Percentiles rank a stretch among this genome's conserved stretches.
These are phyloP conservation scores for Pneumocystis canis DNA, from an alignment of 1,139 yeast genomes.

Conservation along the genomic window DNA sequence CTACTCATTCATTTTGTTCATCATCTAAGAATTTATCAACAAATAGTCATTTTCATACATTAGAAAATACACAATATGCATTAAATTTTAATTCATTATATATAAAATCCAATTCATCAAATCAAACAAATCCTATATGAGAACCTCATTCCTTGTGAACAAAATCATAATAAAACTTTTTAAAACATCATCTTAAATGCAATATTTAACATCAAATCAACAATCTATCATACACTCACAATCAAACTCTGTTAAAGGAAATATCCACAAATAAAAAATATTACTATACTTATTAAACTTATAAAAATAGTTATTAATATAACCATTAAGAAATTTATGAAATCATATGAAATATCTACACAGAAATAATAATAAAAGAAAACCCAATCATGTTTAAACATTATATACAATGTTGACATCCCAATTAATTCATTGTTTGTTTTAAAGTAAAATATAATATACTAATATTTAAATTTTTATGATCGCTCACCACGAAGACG, in stretches of 20 bases:
- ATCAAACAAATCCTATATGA: neutral
- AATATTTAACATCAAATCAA: neutral
- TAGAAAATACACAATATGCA: neutral
- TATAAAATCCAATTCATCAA: neutral
- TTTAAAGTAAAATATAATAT: too few relatives aligned
- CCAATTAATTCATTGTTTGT: too few relatives aligned
- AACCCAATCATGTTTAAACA: slow-evolving; percentile 1
- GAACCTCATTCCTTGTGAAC: neutral
- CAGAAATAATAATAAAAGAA: neutral
- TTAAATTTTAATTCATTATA: too few relatives aligned
- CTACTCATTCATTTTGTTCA: neutral
- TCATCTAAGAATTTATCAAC: neutral
- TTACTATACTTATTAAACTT: too few relatives aligned
- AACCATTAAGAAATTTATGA: too few relatives aligned
- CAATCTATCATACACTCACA: neutral
- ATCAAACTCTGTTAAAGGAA: too few relatives aligned
- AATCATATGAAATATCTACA: too few relatives aligned
- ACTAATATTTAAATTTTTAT: slow-evolving; percentile 7
- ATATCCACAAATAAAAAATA: too few relatives aligned
- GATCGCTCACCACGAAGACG: slow-evolving; percentile 79
- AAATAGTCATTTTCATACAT: neutral
- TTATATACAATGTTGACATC: neutral
- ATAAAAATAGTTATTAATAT: too few relatives aligned
- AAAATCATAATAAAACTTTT: neutral
- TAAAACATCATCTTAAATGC: neutral